phyloP scores from a whole-genome alignment of 371 early-diverging fungal genomes.

The Paraphysoderma sedebokerense region DNA sequence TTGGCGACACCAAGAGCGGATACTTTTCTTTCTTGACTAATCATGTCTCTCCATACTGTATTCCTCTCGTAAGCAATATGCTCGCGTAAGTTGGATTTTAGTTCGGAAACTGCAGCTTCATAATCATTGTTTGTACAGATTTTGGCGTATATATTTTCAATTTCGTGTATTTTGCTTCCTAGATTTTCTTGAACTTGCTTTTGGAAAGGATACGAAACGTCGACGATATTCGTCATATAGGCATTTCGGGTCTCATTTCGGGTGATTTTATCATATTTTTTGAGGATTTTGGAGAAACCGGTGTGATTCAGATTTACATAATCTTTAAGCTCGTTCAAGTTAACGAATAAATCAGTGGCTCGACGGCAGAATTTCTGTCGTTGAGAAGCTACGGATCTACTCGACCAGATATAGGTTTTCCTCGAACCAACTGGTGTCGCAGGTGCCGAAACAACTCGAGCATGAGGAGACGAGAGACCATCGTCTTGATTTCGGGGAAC shows the following conservation, averaged over 20 bases:
- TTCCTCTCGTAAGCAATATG: constrained; percentile 90
- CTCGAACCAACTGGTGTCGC: background rate
- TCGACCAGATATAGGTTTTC: background rate
- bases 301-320: constrained; percentile 85
- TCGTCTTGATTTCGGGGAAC: too few relatives aligned
- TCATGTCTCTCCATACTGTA: constrained; percentile 94
- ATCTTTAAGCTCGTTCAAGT: constrained; percentile 66
- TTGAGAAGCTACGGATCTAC: background rate
- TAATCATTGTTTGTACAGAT: constrained; percentile 31
- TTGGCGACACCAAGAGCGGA: constrained; percentile 11
- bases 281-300: constrained; percentile 87
- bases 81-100: constrained; percentile 67
- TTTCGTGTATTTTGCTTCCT: constrained; percentile 26
- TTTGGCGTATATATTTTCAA: constrained; percentile 45
- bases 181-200: constrained; percentile 26
- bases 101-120: constrained; percentile 46
- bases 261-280: constrained; percentile 81
- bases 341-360: constrained; percentile 46
- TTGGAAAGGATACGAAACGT: constrained; percentile 35
- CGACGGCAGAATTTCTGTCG: constrained; percentile 8
- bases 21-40: constrained; percentile 61
- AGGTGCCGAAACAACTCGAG: too few relatives aligned
- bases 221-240: constrained; percentile 41
- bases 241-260: background rate
- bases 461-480: background rate